A percentile compares a stretch with the other conserved stretches of the same genome.
Evolutionary conservation across 805 yeast genomes (phyloP).

Genomic region (Starmerella bombicola): DNA sequence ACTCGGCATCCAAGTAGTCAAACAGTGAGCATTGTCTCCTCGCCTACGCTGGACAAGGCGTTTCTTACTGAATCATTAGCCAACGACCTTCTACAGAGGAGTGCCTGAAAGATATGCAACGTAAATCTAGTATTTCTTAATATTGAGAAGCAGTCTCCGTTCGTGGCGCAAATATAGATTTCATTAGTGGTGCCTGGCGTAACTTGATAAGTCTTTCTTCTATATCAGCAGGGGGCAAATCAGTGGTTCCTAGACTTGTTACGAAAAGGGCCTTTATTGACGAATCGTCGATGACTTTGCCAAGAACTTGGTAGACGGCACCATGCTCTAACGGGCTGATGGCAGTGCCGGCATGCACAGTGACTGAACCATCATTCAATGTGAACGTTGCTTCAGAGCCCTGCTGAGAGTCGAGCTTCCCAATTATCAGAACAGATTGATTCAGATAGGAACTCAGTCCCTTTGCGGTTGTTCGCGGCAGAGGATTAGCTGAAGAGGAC

Average conservation of each 20-base stretch:
- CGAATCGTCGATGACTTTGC: slow-evolving; percentile 26
- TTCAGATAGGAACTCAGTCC: slow-evolving; percentile 9
- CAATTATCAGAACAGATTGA: slow-evolving; percentile 27
- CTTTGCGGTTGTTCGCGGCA: slow-evolving; percentile 4
- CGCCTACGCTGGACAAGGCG: slow-evolving; percentile 9
- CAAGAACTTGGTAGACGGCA: slow-evolving; percentile 28
- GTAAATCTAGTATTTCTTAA: neutral
- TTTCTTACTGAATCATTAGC: slow-evolving; percentile 11
- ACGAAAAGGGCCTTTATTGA: slow-evolving; percentile 22
- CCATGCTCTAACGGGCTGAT: slow-evolving; percentile 22
- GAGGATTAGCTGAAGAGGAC: neutral
- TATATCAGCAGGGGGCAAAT: slow-evolving; percentile 15
- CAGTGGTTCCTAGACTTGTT: slow-evolving; percentile 20
- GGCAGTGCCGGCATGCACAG: slow-evolving; percentile 20
- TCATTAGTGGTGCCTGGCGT: slow-evolving; percentile 10
- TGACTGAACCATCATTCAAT: slow-evolving; percentile 25
- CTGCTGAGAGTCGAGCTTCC: slow-evolving; percentile 24
- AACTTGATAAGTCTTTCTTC: slow-evolving; percentile 5
- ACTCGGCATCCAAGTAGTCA: neutral
- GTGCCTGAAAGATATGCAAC: no score
- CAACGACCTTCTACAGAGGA: neutral
- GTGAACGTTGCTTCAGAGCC: slow-evolving; percentile 25
- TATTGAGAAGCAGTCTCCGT: neutral
- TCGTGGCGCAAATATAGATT: slow-evolving; percentile 1
- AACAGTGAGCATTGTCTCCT: slow-evolving; percentile 5